These are phyloP conservation scores for Kregervanrija delftensis DNA, from an alignment of 805 yeast species.

Conservation along the genomic window DNA sequence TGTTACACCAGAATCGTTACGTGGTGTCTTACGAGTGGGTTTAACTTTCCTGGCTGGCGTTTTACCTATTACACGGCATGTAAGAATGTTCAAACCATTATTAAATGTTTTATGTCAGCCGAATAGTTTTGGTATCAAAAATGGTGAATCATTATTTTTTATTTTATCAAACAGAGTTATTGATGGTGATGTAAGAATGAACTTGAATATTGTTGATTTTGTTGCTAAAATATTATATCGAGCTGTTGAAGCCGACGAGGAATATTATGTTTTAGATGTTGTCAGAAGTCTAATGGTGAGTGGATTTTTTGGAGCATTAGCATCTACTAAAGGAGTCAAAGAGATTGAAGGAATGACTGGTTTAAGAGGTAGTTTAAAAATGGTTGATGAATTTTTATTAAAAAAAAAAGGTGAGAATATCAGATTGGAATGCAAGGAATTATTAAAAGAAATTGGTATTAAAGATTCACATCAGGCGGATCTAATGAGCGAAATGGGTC, in stretches of 20 bases:
- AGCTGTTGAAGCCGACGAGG: conserved; percentile 35
- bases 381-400: conserved; percentile 7
- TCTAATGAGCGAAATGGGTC: background rate
- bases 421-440: conserved; percentile 4
- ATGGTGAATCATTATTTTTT: conserved; percentile 34
- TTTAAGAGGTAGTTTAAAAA: conserved; percentile 10
- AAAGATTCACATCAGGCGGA: too few relatives aligned
- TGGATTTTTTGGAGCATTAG: conserved; percentile 12
- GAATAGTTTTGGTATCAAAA: conserved; percentile 20
- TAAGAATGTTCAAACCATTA: conserved; percentile 24
- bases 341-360: conserved; percentile 14
- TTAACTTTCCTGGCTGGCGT: conserved; percentile 37
- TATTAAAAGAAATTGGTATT: conserved; percentile 9
- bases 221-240: conserved; percentile 37
- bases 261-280: conserved; percentile 12
- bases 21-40: conserved; percentile 22
- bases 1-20: conserved; percentile 19
- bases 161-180: conserved; percentile 36
- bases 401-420: conserved; percentile 1
- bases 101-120: conserved; percentile 13
- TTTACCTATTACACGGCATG: conserved; percentile 28
- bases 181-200: conserved; percentile 37
- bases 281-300: conserved; percentile 6
- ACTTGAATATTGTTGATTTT: conserved; percentile 37
- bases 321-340: conserved; percentile 21